These are phyloP conservation scores for Fusarium palustre DNA, from an alignment of 2,329 filamentous ascomycete species.

Conservation along the genomic window DNA sequence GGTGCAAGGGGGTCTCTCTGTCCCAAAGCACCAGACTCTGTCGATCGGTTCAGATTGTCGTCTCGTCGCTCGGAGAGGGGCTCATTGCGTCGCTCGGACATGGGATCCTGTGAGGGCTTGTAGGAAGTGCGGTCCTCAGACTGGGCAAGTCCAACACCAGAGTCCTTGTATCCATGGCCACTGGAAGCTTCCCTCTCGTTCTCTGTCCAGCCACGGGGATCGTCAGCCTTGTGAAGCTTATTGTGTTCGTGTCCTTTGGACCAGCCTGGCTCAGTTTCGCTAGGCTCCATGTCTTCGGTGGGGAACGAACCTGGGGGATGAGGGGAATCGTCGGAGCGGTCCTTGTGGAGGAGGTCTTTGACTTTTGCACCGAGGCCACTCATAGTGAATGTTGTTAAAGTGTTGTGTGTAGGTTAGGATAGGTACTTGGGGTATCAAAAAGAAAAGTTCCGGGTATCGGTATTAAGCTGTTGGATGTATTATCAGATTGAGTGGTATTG, in stretches of 20 bases:
- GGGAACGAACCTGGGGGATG: constrained; percentile 40
- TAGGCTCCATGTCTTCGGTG: constrained; percentile 29
- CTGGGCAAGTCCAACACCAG: constrained; percentile 26
- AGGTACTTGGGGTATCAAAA: constrained; percentile 6
- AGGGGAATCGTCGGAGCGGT: constrained; percentile 13
- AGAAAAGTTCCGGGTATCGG: neutral
- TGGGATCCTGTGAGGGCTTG: neutral
- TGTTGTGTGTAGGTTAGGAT: neutral
- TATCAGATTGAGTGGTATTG: neutral
- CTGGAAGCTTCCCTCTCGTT: neutral
- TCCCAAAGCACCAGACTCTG: neutral
- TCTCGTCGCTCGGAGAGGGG: neutral
- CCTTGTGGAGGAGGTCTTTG: constrained; percentile 23
- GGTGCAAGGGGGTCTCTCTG: constrained; percentile 5
- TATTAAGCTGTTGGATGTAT: neutral
- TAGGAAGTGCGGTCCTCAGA: constrained; percentile 1
- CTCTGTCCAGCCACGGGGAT: constrained; percentile 31
- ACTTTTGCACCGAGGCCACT: constrained; percentile 27
- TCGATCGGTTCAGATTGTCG: constrained; percentile 2
- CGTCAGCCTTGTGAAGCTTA: constrained; percentile 40
- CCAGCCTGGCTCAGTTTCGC: constrained; percentile 8
- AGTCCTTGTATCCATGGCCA: constrained; percentile 33
- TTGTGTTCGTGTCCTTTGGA: constrained; percentile 29
- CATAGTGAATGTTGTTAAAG: constrained; percentile 8
- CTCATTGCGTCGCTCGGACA: constrained; percentile 9